Conservation (phyloP, 2,329 filamentous ascomycete species). For the Pseudopithomyces maydicus region DNA sequence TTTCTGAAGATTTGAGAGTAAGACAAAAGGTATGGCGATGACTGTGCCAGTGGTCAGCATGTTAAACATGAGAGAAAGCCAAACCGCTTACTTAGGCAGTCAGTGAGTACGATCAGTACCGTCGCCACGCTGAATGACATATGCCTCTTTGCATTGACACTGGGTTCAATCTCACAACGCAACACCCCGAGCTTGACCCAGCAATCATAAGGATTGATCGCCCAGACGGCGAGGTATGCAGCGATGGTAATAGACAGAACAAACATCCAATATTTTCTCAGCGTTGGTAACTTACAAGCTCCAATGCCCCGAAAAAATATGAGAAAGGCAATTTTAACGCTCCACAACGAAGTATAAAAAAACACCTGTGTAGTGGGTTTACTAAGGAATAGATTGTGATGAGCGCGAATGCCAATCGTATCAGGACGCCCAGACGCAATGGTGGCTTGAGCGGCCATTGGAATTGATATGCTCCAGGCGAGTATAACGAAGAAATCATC, state of each 20-base stretch:
- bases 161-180: background rate
- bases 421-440: no score
- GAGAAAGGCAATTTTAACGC: background rate
- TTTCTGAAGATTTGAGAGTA: background rate
- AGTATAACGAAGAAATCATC: no score
- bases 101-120: background rate
- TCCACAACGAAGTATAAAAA: background rate
- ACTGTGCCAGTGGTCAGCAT: background rate
- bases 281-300: background rate
- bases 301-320: background rate
- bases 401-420: background rate
- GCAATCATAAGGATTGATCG: background rate
- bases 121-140: background rate
- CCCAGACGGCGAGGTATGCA: background rate
- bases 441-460: no score
- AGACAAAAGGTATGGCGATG: background rate
- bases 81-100: background rate
- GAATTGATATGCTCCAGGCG: no score
- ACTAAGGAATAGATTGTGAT: background rate
- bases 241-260: background rate
- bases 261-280: background rate
- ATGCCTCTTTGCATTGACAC: background rate
- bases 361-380: background rate
- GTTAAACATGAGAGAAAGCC: background rate
- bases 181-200: background rate